phyloP scores from a whole-genome alignment of 202 grass and related monocot genomes.

The Schoenoplectus tabernaemontani region DNA sequence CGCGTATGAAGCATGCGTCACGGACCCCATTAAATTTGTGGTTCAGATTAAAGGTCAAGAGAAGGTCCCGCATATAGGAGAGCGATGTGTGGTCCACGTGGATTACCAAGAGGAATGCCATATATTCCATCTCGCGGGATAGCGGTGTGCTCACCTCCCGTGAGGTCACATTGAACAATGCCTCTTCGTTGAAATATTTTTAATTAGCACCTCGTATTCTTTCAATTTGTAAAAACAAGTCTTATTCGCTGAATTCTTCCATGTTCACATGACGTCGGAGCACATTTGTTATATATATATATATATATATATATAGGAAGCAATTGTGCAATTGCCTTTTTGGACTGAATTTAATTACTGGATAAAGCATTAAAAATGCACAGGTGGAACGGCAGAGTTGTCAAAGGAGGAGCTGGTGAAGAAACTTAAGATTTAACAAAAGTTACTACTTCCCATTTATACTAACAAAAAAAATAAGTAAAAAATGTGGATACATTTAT shows the following conservation, averaged over 20 bases:
- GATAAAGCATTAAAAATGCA: background rate
- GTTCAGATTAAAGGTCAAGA: background rate
- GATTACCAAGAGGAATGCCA: background rate
- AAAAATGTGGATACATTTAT: background rate
- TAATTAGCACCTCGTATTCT: background rate
- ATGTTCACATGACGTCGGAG: background rate
- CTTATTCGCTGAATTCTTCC: background rate
- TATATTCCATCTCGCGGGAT: background rate
- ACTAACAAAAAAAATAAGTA: background rate
- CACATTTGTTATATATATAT: background rate
- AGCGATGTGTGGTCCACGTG: background rate
- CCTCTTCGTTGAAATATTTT: background rate
- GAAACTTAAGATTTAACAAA: background rate
- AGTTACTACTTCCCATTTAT: background rate
- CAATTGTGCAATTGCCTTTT: background rate
- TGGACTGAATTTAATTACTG: background rate
- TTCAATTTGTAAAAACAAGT: background rate
- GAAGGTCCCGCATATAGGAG: background rate
- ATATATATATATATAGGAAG: background rate
- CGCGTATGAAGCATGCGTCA: background rate
- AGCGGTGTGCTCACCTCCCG: background rate
- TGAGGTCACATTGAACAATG: background rate
- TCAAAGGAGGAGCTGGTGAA: background rate
- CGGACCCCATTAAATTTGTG: background rate
- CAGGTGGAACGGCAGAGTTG: background rate